phyloP scores from a whole-genome alignment of 2,329 filamentous ascomycete genomes.

The Bipolaris cookei region DNA sequence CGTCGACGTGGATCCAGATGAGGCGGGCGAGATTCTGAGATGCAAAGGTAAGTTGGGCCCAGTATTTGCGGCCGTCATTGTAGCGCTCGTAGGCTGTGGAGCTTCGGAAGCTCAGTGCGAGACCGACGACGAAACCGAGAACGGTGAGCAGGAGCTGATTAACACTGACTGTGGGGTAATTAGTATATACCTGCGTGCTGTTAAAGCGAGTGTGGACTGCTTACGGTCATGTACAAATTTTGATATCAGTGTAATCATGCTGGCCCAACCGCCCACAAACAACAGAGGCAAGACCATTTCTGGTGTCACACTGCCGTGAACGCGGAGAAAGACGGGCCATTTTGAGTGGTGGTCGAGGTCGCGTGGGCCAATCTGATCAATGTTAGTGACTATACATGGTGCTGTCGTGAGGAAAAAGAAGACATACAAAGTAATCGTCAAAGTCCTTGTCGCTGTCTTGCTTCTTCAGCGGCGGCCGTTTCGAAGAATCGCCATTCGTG shows the following conservation, averaged over 20 bases:
- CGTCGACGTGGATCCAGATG: slow-evolving; percentile 81
- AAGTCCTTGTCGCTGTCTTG: background rate
- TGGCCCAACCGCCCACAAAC: slow-evolving; percentile 70
- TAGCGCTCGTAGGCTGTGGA: slow-evolving; percentile 76
- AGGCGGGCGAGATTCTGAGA: slow-evolving; percentile 68
- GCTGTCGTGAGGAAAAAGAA: background rate
- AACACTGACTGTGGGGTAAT: slow-evolving; percentile 57
- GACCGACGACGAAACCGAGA: slow-evolving; percentile 79
- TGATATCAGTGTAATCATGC: slow-evolving; percentile 62
- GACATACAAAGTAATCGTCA: background rate
- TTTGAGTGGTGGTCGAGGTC: slow-evolving; percentile 76
- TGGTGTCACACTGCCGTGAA: slow-evolving; percentile 76
- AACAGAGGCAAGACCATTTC: slow-evolving; percentile 73
- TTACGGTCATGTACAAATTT: slow-evolving; percentile 50
- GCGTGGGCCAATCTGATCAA: slow-evolving; percentile 62
- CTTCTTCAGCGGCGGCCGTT: background rate
- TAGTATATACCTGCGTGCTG: background rate
- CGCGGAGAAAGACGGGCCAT: slow-evolving; percentile 74
- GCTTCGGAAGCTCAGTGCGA: slow-evolving; percentile 75
- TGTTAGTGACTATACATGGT: background rate
- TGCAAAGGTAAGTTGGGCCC: slow-evolving; percentile 61
- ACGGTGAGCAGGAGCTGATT: slow-evolving; percentile 73
- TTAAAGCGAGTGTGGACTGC: background rate
- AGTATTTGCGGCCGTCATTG: slow-evolving; percentile 67
- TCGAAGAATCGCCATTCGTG: background rate